These are phyloP conservation scores for Hamamelis virginiana DNA, from an alignment of 164 flowering plant genomes.

Conservation along the genomic window DNA sequence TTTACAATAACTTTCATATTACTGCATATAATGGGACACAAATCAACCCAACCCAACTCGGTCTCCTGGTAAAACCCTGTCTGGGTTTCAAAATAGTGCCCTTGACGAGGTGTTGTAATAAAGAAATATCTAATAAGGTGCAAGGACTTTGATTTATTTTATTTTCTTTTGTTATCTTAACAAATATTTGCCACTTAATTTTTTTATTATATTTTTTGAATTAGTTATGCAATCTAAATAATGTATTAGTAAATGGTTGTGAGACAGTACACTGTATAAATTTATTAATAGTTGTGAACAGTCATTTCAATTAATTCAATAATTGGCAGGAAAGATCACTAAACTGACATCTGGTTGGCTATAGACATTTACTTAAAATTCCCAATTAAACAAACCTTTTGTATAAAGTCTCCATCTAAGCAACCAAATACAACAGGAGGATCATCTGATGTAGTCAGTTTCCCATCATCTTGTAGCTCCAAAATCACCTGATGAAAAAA, in stretches of 20 bases:
- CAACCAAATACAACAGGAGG: constrained; percentile 80
- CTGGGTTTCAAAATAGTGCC: too few relatives aligned
- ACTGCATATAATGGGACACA: too few relatives aligned
- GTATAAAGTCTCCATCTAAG: constrained; percentile 54
- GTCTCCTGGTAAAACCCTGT: too few relatives aligned
- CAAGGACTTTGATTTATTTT: not conserved
- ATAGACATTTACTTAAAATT: not conserved
- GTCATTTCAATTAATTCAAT: not conserved
- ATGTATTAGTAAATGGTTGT: too few relatives aligned
- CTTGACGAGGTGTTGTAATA: not conserved
- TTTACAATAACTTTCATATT: too few relatives aligned
- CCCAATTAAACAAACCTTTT: constrained; percentile 44
- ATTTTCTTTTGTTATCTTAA: not conserved
- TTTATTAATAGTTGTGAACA: too few relatives aligned
- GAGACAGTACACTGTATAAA: too few relatives aligned
- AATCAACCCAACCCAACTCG: too few relatives aligned
- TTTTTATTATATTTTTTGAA: not conserved
- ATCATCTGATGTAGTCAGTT: constrained; percentile 81
- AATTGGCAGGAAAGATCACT: not conserved
- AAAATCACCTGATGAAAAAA: constrained; percentile 58
- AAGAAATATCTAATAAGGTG: not conserved
- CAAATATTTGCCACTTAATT: not conserved
- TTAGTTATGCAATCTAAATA: not conserved
- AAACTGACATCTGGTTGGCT: not conserved
- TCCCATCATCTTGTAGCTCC: constrained; percentile 80